These are phyloP conservation scores for Trichoderma cornu-damae DNA, from an alignment of 2,329 filamentous ascomycete species.

Conservation along the genomic window DNA sequence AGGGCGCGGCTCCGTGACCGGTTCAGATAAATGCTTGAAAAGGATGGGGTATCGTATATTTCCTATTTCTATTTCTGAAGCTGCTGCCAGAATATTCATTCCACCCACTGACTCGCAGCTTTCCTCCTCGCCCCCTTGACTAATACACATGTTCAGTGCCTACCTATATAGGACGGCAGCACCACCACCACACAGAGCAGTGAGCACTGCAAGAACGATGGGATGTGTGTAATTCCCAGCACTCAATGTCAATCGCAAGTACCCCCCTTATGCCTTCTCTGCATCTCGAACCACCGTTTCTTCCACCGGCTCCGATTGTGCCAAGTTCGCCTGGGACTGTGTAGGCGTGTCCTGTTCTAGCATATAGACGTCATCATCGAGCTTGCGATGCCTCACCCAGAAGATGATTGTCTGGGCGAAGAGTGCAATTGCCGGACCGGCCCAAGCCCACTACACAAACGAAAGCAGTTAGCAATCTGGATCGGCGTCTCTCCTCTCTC, in stretches of 20 bases:
- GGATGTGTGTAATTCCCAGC: too few relatives aligned
- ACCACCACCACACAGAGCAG: too few relatives aligned
- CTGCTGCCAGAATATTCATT: neutral
- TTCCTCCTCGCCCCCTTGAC: neutral
- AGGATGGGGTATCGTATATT: neutral
- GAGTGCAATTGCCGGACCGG: conserved; percentile 25
- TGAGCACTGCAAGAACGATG: neutral
- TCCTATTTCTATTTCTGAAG: neutral
- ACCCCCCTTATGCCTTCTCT: neutral
- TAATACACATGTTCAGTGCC: neutral
- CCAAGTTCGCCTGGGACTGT: conserved; percentile 5
- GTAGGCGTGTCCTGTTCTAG: conserved; percentile 17
- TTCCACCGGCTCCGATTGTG: neutral
- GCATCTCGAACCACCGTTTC: neutral
- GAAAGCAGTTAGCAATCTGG: conserved; percentile 4
- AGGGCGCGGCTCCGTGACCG: neutral
- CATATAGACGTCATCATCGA: conserved; percentile 23
- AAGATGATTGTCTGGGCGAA: conserved; percentile 25
- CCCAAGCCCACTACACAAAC: conserved; percentile 26
- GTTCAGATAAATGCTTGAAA: neutral
- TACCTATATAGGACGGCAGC: neutral
- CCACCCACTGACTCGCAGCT: neutral
- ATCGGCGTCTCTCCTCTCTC: too few relatives aligned
- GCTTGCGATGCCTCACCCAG: conserved; percentile 24
- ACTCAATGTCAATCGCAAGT: neutral